Conservation (phyloP, 768 basidiomycete species). For the Glaciozyma antarctica region DNA sequence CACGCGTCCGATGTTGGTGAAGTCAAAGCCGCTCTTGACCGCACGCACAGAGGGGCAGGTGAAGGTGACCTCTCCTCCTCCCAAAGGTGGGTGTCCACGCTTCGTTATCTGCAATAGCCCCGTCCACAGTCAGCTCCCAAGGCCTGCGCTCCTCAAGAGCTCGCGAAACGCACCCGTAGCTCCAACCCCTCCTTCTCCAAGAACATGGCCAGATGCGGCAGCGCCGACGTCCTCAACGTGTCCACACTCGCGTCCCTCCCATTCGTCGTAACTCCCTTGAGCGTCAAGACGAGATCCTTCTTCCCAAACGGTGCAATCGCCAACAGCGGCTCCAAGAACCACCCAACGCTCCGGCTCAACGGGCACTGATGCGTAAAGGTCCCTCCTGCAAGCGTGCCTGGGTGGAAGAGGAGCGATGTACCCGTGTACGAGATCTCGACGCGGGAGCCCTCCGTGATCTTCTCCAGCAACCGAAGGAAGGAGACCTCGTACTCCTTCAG, state of each 20-base stretch:
- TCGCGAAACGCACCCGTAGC: conserved; percentile 52
- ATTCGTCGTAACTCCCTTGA: conserved; percentile 86
- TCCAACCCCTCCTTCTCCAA: conserved; percentile 86
- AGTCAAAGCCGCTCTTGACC: conserved; percentile 75
- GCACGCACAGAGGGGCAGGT: conserved; percentile 85
- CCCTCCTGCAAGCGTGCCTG: conserved; percentile 83
- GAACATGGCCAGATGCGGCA: conserved; percentile 41
- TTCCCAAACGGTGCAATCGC: conserved; percentile 91
- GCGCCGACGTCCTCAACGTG: conserved; percentile 19
- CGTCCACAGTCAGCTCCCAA: background rate
- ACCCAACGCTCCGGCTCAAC: conserved; percentile 76
- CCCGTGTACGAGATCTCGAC: conserved; percentile 96
- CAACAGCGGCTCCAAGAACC: conserved; percentile 82
- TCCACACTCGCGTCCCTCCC: conserved; percentile 73
- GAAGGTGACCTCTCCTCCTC: conserved; percentile 89
- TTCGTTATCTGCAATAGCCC: conserved; percentile 64
- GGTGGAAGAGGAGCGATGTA: conserved; percentile 85
- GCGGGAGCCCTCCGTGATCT: conserved; percentile 81
- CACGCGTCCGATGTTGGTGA: conserved; percentile 80
- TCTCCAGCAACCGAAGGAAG: conserved; percentile 74
- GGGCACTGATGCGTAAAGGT: conserved; percentile 75
- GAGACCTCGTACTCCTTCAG: conserved; percentile 90
- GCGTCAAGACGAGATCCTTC: conserved; percentile 65
- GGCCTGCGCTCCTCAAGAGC: no score
- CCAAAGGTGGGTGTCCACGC: conserved; percentile 79